These are phyloP conservation scores for Chiua sp. DNA, from an alignment of 1,284 basidiomycete genomes.

Conservation along the genomic window DNA sequence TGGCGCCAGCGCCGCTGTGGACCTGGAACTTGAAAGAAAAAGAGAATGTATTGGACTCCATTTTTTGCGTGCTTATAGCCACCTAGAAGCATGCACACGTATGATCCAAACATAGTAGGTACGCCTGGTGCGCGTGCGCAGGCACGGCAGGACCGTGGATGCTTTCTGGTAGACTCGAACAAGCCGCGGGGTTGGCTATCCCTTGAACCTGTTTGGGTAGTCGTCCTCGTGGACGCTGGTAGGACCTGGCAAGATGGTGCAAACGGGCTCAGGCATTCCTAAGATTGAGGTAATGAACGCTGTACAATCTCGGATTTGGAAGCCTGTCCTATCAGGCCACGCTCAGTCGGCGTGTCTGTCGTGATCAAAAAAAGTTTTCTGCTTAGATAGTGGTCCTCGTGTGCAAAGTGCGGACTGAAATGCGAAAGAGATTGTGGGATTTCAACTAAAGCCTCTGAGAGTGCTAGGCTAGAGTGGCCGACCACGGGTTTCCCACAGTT, in stretches of 20 bases:
- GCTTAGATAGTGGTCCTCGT: conserved; percentile 9
- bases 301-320: conserved; percentile 11
- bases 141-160: conserved; percentile 23
- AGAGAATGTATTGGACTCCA: conserved; percentile 4
- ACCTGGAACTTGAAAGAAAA: conserved; percentile 8
- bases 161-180: conserved; percentile 8
- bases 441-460: too few species aligned
- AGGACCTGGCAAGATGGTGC: neutral
- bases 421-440: neutral
- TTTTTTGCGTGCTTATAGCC: conserved; percentile 28
- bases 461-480: too few species aligned
- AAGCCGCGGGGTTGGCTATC: conserved; percentile 6
- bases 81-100: conserved; percentile 23
- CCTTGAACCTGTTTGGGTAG: conserved; percentile 9
- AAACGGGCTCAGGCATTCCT: neutral
- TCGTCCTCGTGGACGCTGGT: neutral
- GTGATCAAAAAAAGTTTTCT: neutral
- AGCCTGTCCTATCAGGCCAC: conserved; percentile 16
- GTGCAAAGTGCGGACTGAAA: neutral
- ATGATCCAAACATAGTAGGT: conserved; percentile 26
- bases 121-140: conserved; percentile 23
- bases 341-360: conserved; percentile 20
- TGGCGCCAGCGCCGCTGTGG: conserved; percentile 12
- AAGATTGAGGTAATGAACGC: conserved; percentile 29
- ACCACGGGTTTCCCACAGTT: too few species aligned